These are phyloP conservation scores for Chlorella sp. DNA, from an alignment of 139 green algal genomes.

Conservation along the genomic window DNA sequence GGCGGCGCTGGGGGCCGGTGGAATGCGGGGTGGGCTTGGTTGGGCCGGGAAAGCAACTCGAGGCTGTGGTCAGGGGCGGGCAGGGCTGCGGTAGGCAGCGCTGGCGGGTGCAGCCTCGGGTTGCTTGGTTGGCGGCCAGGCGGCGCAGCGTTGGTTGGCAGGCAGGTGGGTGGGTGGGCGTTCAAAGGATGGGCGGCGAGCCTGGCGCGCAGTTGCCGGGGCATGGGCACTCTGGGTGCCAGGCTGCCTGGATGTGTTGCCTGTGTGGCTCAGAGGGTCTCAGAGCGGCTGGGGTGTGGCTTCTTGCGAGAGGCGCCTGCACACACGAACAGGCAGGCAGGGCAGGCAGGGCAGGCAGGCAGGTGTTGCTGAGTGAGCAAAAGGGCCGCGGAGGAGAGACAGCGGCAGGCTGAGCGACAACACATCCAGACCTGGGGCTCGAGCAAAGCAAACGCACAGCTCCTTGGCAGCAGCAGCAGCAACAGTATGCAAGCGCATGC, in stretches of 20 bases:
- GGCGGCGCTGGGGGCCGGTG: too few species aligned
- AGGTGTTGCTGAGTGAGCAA: not conserved
- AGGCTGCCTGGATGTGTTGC: too few species aligned
- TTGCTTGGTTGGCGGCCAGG: not conserved
- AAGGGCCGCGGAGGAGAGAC: not conserved
- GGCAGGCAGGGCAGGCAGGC: not conserved
- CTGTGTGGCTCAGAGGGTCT: constrained; percentile 8
- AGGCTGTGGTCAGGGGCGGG: too few species aligned
- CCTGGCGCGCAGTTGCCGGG: too few species aligned
- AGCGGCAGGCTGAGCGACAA: not conserved
- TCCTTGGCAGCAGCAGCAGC: too few species aligned
- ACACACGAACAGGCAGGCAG: too few species aligned
- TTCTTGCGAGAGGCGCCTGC: constrained; percentile 26
- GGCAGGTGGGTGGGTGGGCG: not conserved
- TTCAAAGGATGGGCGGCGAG: not conserved
- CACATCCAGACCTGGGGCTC: not conserved
- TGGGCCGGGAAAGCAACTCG: too few species aligned
- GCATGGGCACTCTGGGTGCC: too few species aligned
- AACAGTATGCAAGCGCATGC: too few species aligned
- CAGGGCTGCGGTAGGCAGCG: not conserved
- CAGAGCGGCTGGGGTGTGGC: constrained; percentile 22
- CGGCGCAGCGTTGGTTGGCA: not conserved
- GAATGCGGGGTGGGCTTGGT: too few species aligned
- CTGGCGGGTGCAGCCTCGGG: not conserved
- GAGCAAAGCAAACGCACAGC: too few species aligned